Evolutionary conservation across 805 yeast genomes (phyloP).

Genomic region (Teunomyces cretensis): DNA sequence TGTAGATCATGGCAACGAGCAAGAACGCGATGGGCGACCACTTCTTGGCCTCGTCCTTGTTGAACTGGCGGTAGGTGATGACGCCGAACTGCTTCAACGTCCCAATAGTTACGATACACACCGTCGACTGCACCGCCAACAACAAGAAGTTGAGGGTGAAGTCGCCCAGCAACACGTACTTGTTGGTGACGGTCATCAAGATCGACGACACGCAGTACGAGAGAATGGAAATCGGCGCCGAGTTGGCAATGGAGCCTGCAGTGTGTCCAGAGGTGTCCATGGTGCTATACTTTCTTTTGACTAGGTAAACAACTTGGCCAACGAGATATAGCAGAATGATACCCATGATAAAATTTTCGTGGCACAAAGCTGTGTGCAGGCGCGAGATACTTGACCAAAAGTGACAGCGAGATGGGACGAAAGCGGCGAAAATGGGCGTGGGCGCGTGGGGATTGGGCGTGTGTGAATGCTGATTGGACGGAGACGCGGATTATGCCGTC

Average conservation of each 20-base stretch:
- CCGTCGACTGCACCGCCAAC: conserved; percentile 83
- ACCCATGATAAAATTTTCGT: conserved; percentile 31
- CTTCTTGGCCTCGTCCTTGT: conserved; percentile 84
- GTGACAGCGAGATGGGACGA: too few relatives aligned
- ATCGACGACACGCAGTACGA: conserved; percentile 93
- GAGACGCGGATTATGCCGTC: too few relatives aligned
- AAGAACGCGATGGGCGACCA: conserved; percentile 94
- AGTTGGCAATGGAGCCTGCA: conserved; percentile 42
- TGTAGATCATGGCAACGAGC: conserved; percentile 91
- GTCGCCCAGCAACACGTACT: conserved; percentile 80
- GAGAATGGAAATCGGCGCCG: conserved; percentile 67
- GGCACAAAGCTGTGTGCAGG: not conserved
- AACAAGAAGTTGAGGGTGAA: conserved; percentile 83
- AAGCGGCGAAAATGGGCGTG: too few relatives aligned
- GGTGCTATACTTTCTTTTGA: conserved; percentile 21
- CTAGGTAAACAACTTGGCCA: conserved; percentile 33
- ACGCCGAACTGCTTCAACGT: conserved; percentile 71
- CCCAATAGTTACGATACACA: conserved; percentile 73
- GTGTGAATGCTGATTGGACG: too few relatives aligned
- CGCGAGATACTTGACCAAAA: too few relatives aligned
- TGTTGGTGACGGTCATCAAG: conserved; percentile 96
- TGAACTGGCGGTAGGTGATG: conserved; percentile 84
- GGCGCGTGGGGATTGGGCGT: too few relatives aligned
- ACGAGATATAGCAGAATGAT: conserved; percentile 38
- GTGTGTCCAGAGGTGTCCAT: conserved; percentile 12